phyloP scores from a whole-genome alignment of 108 stramenopile genomes.

The Skeletonema menzelii region DNA sequence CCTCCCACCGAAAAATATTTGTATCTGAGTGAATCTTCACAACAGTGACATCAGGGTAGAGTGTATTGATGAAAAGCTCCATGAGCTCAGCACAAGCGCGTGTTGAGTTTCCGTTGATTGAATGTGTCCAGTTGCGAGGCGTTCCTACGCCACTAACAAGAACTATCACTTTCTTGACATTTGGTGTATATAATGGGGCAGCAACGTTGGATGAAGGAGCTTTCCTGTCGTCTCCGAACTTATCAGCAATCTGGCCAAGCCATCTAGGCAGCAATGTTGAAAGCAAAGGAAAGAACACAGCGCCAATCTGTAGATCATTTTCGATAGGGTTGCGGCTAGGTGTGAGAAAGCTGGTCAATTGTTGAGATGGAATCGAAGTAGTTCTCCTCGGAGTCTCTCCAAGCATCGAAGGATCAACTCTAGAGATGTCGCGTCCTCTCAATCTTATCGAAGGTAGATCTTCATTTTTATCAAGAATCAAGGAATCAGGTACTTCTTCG shows the following conservation, averaged over 20 bases:
- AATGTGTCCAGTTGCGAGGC: conserved; percentile 90
- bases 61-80: conserved; percentile 65
- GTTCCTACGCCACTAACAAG: conserved; percentile 89
- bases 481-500: conserved; percentile 1
- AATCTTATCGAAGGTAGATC: conserved; percentile 64
- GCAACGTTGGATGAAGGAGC: conserved; percentile 3
- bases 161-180: conserved; percentile 79
- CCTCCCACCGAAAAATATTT: conserved; percentile 96
- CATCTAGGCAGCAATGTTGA: conserved; percentile 83
- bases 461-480: conserved; percentile 5
- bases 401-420: conserved; percentile 39
- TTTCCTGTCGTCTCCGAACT: conserved; percentile 21
- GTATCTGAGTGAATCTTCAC: conserved; percentile 84
- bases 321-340: not conserved
- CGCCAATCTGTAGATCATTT: conserved; percentile 51
- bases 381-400: conserved; percentile 29
- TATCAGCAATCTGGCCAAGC: conserved; percentile 62
- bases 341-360: not conserved
- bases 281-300: conserved; percentile 91
- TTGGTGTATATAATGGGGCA: conserved; percentile 21
- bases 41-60: conserved; percentile 77
- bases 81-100: conserved; percentile 81
- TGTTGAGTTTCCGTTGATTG: conserved; percentile 84
- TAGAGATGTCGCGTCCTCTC: conserved; percentile 62
- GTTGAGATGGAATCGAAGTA: not conserved